phyloP scores from a whole-genome alignment of 2,329 filamentous ascomycete genomes.

The Aspergillus puulaauensis region DNA sequence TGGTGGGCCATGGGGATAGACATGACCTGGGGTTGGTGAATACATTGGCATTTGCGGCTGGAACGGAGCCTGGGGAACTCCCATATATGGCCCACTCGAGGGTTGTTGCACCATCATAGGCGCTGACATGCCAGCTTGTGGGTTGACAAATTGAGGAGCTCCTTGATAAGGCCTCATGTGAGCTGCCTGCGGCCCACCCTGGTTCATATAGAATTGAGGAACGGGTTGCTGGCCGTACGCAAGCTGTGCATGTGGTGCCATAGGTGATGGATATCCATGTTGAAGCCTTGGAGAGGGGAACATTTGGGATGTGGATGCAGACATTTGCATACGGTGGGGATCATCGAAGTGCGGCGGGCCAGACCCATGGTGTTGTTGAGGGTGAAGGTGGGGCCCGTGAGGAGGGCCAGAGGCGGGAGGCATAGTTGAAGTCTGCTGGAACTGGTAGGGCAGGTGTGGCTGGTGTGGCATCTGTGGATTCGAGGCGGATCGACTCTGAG shows the following conservation, averaged over 20 bases:
- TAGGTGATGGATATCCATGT: constrained; percentile 66
- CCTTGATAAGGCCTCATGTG: constrained; percentile 72
- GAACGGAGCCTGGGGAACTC: constrained; percentile 66
- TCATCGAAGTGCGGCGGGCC: constrained; percentile 72
- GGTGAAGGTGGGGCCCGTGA: constrained; percentile 74
- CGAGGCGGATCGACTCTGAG: constrained; percentile 62
- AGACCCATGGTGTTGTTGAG: constrained; percentile 69
- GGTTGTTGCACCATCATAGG: constrained; percentile 82
- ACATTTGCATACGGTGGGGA: constrained; percentile 83
- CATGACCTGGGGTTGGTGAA: constrained; percentile 70
- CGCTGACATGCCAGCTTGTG: constrained; percentile 69
- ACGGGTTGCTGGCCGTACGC: constrained; percentile 73
- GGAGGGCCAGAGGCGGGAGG: constrained; percentile 70
- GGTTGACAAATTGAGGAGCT: constrained; percentile 69
- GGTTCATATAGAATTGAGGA: constrained; percentile 69
- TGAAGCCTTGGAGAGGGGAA: constrained; percentile 81
- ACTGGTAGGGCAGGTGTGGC: constrained; percentile 78
- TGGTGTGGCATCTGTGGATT: constrained; percentile 76
- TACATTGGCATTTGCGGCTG: constrained; percentile 80
- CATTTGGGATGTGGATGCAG: constrained; percentile 76
- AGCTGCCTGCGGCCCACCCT: constrained; percentile 67
- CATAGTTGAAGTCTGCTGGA: constrained; percentile 72
- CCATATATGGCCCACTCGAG: constrained; percentile 68
- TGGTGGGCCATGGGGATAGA: constrained; percentile 56
- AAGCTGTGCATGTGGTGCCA: constrained; percentile 68